A percentile compares a stretch with the other conserved stretches of the same genome.
Evolutionary conservation across 1,139 yeast genomes (phyloP).

Genomic region (Suhomyces bolitotheri): DNA sequence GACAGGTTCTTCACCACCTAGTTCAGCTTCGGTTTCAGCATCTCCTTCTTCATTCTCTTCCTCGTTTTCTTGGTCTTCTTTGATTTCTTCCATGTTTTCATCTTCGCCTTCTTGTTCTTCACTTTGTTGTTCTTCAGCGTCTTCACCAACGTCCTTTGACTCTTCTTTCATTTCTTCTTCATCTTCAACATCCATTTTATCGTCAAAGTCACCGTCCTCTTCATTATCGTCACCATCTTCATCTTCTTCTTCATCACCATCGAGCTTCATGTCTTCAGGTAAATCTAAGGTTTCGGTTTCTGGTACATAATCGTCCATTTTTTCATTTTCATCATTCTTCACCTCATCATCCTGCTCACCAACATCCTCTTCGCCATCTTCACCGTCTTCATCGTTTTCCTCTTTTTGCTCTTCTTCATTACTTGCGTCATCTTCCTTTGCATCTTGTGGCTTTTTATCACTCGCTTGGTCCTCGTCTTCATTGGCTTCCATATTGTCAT

Average conservation of each 20-base stretch:
- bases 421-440: conserved; percentile 27
- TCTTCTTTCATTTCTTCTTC: conserved; percentile 20
- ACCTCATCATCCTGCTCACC: conserved; percentile 82
- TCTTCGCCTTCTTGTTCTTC: conserved; percentile 27
- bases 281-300: conserved; percentile 79
- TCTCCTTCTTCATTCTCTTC: conserved; percentile 25
- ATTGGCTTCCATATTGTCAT: conserved; percentile 64
- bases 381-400: conserved; percentile 33
- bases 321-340: conserved; percentile 68
- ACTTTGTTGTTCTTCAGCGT: conserved; percentile 22
- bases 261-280: conserved; percentile 85
- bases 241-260: conserved; percentile 63
- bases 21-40: conserved; percentile 22
- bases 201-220: conserved; percentile 29
- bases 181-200: conserved; percentile 23
- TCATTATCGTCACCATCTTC: conserved; percentile 39
- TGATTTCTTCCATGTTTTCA: conserved; percentile 33
- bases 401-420: conserved; percentile 33
- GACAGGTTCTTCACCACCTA: conserved; percentile 17
- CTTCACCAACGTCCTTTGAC: conserved; percentile 19
- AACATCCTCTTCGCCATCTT: conserved; percentile 55
- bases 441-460: conserved; percentile 28
- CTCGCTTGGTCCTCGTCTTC: conserved; percentile 49
- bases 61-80: conserved; percentile 19
- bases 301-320: conserved; percentile 69